Conservation (phyloP, 2,329 filamentous ascomycete species). For the Apiospora marii region DNA sequence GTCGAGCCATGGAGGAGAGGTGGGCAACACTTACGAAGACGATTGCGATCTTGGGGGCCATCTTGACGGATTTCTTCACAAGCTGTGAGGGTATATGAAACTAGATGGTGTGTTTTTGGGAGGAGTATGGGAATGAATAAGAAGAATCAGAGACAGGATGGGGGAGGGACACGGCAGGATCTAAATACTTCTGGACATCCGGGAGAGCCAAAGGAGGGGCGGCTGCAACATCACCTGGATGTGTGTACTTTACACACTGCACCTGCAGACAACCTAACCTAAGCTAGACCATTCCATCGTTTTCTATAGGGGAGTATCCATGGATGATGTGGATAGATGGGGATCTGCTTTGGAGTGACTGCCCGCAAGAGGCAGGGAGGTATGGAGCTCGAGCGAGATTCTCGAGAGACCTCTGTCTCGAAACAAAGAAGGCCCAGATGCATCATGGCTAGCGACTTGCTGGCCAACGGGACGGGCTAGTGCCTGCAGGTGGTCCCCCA, state of each 20-base stretch:
- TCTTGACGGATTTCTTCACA: constrained; percentile 52
- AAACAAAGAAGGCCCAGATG: neutral
- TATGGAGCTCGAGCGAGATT: neutral
- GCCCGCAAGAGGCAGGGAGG: neutral
- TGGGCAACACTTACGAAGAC: constrained; percentile 72
- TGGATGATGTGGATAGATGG: neutral
- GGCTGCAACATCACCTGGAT: neutral
- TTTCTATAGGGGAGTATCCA: neutral
- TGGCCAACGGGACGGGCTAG: neutral
- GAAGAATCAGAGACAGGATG: neutral
- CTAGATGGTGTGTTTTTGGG: neutral
- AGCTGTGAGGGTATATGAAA: neutral
- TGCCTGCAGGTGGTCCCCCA: neutral
- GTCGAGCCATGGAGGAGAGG: neutral
- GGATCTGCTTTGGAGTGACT: neutral
- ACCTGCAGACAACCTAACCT: constrained; percentile 8
- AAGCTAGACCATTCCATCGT: neutral
- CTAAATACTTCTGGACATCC: constrained; percentile 21
- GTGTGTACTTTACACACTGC: constrained; percentile 14
- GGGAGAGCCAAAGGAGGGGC: constrained; percentile 15
- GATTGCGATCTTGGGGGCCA: constrained; percentile 93
- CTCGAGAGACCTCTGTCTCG: neutral
- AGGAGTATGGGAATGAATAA: neutral
- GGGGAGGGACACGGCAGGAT: constrained; percentile 15
- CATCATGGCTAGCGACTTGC: neutral